Conservation (phyloP, 2,329 filamentous ascomycete genomes). For the Monosporascus sp. region DNA sequence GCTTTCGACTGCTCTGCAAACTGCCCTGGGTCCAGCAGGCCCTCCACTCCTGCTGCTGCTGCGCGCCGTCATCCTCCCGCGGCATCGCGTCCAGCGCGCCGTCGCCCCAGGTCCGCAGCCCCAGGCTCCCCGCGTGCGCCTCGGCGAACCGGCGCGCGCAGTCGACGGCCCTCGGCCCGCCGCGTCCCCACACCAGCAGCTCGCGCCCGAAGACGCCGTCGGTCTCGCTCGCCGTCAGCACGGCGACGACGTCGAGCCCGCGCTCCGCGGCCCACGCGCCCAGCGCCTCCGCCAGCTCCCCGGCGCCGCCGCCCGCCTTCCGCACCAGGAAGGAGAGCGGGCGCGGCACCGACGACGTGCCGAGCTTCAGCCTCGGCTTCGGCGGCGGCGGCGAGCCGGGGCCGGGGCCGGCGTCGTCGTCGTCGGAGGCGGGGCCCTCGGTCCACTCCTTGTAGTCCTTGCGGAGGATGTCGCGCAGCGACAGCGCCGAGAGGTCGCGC, state of each 20-base stretch:
- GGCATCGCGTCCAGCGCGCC: conserved; percentile 37
- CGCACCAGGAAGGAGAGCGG: conserved; percentile 54
- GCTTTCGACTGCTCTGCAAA: conserved; percentile 58
- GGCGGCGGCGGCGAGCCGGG: conserved; percentile 8
- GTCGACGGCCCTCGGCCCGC: conserved; percentile 36
- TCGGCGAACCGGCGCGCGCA: conserved; percentile 52
- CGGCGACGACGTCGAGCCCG: conserved; percentile 53
- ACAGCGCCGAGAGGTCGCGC: conserved; percentile 57
- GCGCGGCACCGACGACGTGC: conserved; percentile 63
- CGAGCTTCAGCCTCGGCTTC: conserved; percentile 43
- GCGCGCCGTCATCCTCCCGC: conserved; percentile 18
- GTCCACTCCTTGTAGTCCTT: conserved; percentile 85
- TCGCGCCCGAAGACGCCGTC: conserved; percentile 58
- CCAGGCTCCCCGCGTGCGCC: conserved; percentile 41
- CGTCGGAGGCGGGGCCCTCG: conserved; percentile 29
- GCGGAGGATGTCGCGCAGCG: conserved; percentile 61
- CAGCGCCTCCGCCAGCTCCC: conserved; percentile 44
- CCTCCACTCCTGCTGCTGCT: conserved; percentile 37
- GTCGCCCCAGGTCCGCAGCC: conserved; percentile 49
- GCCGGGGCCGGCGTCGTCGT: no score
- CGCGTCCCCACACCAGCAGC: conserved; percentile 61
- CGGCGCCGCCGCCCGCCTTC: conserved; percentile 42
- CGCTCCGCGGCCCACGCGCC: conserved; percentile 50
- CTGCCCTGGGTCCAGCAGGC: conserved; percentile 63
- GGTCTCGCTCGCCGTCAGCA: conserved; percentile 64